Evolutionary conservation across 257 asterid species (phyloP).

Genomic region (Nicotiana obtusifolia): DNA sequence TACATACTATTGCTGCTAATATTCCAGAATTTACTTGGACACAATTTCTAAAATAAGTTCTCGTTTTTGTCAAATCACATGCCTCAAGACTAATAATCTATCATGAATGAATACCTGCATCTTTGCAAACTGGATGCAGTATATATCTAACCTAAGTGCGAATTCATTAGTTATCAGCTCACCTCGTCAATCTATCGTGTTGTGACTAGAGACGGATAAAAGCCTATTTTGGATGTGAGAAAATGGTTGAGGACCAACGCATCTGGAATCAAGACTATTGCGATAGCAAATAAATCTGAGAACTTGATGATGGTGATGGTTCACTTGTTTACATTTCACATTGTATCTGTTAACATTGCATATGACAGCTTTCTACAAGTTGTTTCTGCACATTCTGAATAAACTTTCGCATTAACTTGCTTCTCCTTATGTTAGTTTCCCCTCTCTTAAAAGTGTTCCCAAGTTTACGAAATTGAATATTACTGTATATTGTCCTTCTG

Average conservation of each 20-base stretch:
- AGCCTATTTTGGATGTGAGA: slow-evolving; percentile 77
- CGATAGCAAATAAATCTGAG: slow-evolving; percentile 87
- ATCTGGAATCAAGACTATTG: slow-evolving; percentile 55
- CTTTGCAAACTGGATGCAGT: not conserved
- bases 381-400: not conserved
- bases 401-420: too few relatives aligned
- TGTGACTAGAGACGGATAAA: slow-evolving; percentile 63
- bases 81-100: not conserved
- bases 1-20: not conserved
- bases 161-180: not conserved
- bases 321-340: slow-evolving; percentile 41
- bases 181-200: not conserved
- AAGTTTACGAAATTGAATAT: too few relatives aligned
- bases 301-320: slow-evolving; percentile 61
- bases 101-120: not conserved
- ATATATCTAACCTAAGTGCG: not conserved
- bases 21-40: too few relatives aligned
- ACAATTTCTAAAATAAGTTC: too few relatives aligned
- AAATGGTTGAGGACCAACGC: slow-evolving; percentile 87
- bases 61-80: too few relatives aligned
- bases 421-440: too few relatives aligned
- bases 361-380: not conserved
- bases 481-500: too few relatives aligned
- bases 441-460: too few relatives aligned
- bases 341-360: not conserved